Evolutionary conservation across 495 filamentous ascomycete genomes (phyloP).

Genomic region (Trichocladium uniseriatum): DNA sequence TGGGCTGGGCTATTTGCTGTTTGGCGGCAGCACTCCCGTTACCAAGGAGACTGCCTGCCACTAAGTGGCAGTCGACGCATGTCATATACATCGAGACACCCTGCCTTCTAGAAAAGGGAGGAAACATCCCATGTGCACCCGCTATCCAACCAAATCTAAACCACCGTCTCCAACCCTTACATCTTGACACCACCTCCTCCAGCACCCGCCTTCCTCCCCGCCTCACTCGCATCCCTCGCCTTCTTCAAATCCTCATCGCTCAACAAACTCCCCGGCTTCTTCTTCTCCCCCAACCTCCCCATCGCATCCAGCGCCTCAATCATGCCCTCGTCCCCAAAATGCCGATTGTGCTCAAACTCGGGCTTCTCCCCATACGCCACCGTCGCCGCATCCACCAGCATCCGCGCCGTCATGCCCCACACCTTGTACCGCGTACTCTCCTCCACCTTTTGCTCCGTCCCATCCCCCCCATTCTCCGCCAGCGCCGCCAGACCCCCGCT

Average conservation of each 20-base stretch:
- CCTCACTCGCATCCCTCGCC: slow-evolving; percentile 36
- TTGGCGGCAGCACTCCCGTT: slow-evolving; percentile 57
- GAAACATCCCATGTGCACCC: no score
- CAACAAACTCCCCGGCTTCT: slow-evolving; percentile 43
- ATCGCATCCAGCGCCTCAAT: slow-evolving; percentile 52
- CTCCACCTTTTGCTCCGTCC: slow-evolving; percentile 3
- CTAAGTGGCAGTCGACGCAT: slow-evolving; percentile 27
- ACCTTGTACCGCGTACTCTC: slow-evolving; percentile 57
- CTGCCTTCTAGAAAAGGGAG: no score
- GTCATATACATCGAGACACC: neutral
- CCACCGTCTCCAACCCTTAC: neutral
- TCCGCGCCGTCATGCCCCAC: slow-evolving; percentile 86
- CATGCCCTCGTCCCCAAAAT: slow-evolving; percentile 72
- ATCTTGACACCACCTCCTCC: slow-evolving; percentile 12
- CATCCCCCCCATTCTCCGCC: slow-evolving; percentile 16
- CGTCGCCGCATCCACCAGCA: slow-evolving; percentile 75
- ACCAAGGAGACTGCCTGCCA: slow-evolving; percentile 88
- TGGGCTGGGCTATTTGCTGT: slow-evolving; percentile 78
- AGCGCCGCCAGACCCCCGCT: slow-evolving; percentile 22
- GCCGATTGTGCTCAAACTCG: slow-evolving; percentile 71
- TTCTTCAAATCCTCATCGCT: slow-evolving; percentile 50
- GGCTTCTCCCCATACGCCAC: slow-evolving; percentile 73
- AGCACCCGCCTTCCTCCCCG: slow-evolving; percentile 30
- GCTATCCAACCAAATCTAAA: neutral
- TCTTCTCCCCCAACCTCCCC: slow-evolving; percentile 52